phyloP scores from a whole-genome alignment of 2,329 filamentous ascomycete genomes.

The Xylaria sp. region DNA sequence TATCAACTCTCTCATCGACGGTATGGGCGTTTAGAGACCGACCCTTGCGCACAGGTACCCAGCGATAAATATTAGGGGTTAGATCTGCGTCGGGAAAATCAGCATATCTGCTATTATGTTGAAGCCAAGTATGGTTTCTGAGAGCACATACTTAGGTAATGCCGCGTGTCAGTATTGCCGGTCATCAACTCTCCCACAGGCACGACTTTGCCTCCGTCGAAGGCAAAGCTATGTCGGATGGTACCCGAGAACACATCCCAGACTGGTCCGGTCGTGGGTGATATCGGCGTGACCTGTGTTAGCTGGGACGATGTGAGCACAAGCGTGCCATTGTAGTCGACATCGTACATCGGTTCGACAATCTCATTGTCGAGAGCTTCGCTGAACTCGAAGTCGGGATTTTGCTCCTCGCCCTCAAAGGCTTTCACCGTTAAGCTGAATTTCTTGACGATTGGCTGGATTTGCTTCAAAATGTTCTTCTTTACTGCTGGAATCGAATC shows the following conservation, averaged over 20 bases:
- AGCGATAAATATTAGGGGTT: constrained; percentile 54
- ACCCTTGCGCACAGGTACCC: constrained; percentile 52
- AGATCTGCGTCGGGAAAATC: constrained; percentile 43
- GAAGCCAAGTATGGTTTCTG: background rate
- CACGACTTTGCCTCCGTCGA: constrained; percentile 51
- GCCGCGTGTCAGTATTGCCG: constrained; percentile 53
- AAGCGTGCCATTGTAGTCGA: constrained; percentile 56
- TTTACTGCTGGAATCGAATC: constrained; percentile 60
- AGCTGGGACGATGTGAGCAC: constrained; percentile 50
- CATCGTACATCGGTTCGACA: constrained; percentile 50
- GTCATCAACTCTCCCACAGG: constrained; percentile 54
- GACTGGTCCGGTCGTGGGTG: constrained; percentile 50
- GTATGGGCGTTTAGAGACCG: constrained; percentile 51
- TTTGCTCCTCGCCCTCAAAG: constrained; percentile 56
- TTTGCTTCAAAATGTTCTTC: constrained; percentile 58
- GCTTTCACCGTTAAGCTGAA: constrained; percentile 61
- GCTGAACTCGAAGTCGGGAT: constrained; percentile 41
- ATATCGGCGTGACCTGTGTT: constrained; percentile 52
- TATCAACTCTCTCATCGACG: constrained; percentile 54
- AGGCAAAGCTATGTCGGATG: constrained; percentile 52
- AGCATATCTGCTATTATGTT: constrained; percentile 21
- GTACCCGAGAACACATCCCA: constrained; percentile 51
- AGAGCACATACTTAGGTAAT: constrained; percentile 50
- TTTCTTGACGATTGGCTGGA: constrained; percentile 59
- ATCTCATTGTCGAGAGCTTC: constrained; percentile 38